Conservation (phyloP, 352 stramenopile species). For the Phytopythium vexans region DNA sequence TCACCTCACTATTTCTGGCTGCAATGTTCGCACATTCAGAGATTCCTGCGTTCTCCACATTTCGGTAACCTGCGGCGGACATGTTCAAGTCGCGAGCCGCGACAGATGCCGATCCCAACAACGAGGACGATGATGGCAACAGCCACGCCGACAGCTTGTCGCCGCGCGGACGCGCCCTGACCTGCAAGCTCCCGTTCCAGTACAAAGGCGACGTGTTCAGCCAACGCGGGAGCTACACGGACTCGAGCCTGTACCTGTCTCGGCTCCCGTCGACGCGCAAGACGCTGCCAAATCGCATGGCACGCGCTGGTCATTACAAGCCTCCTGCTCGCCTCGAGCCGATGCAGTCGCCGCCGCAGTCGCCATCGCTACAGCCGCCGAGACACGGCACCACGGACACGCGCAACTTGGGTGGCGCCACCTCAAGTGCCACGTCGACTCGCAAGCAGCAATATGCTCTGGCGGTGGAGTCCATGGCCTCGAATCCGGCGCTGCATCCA, state of each 20-base stretch:
- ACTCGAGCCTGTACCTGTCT: conserved; percentile 73
- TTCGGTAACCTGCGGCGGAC: no score
- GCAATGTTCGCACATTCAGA: no score
- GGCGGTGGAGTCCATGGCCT: conserved; percentile 65
- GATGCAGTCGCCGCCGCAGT: conserved; percentile 19
- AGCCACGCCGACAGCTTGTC: conserved; percentile 6
- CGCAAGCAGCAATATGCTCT: conserved; percentile 65
- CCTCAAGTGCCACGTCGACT: not conserved
- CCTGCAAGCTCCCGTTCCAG: conserved; percentile 52
- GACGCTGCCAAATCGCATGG: not conserved
- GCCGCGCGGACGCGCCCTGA: conserved; percentile 15
- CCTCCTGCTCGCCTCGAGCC: conserved; percentile 46
- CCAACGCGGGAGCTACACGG: conserved; percentile 67
- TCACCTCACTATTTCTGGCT: no score
- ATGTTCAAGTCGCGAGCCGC: no score
- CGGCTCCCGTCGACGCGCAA: conserved; percentile 54
- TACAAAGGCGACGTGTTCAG: conserved; percentile 72
- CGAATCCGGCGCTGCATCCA: conserved; percentile 42
- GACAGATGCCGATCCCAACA: not conserved
- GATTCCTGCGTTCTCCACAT: no score
- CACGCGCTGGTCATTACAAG: conserved; percentile 22
- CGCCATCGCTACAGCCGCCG: conserved; percentile 9
- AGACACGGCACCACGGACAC: not conserved
- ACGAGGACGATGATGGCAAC: not conserved
- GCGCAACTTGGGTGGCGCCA: not conserved